These are phyloP conservation scores for Hymenoscyphus albidus DNA, from an alignment of 2,329 filamentous ascomycete genomes.

Conservation along the genomic window DNA sequence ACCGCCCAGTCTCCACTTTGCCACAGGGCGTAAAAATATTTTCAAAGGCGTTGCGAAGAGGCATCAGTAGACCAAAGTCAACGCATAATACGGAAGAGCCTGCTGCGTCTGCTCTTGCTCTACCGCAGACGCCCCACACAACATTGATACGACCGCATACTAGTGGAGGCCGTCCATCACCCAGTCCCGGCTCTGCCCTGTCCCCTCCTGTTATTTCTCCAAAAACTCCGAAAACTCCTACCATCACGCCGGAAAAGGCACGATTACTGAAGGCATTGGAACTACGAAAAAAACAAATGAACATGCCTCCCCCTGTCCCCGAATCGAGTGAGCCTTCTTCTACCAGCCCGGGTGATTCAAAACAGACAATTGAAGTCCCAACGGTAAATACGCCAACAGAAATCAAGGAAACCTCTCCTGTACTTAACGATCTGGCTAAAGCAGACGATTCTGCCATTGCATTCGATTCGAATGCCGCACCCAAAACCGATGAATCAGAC, in stretches of 20 bases:
- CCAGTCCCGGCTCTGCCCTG: conserved; percentile 29
- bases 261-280: conserved; percentile 93
- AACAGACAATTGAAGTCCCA: conserved; percentile 11
- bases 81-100: conserved; percentile 28
- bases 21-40: conserved; percentile 75
- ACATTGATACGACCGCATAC: conserved; percentile 30
- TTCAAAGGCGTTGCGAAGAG: conserved; percentile 54
- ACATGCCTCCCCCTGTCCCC: not conserved
- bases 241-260: conserved; percentile 85
- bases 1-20: conserved; percentile 72
- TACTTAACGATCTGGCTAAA: conserved; percentile 35
- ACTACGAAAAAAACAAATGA: conserved; percentile 75
- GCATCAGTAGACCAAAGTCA: conserved; percentile 42
- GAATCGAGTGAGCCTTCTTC: conserved; percentile 25
- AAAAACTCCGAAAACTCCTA: conserved; percentile 34
- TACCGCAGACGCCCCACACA: conserved; percentile 31
- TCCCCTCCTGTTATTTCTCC: conserved; percentile 22
- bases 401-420: conserved; percentile 26
- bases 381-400: conserved; percentile 20
- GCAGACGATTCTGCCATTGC: conserved; percentile 52
- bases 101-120: conserved; percentile 25
- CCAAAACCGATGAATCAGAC: conserved; percentile 29
- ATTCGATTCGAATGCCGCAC: conserved; percentile 43
- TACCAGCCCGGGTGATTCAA: conserved; percentile 11
- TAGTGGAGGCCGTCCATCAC: conserved; percentile 34